Evolutionary conservation across 441 rosid species (phyloP).

Genomic region (Hypseocharis bilobata): DNA sequence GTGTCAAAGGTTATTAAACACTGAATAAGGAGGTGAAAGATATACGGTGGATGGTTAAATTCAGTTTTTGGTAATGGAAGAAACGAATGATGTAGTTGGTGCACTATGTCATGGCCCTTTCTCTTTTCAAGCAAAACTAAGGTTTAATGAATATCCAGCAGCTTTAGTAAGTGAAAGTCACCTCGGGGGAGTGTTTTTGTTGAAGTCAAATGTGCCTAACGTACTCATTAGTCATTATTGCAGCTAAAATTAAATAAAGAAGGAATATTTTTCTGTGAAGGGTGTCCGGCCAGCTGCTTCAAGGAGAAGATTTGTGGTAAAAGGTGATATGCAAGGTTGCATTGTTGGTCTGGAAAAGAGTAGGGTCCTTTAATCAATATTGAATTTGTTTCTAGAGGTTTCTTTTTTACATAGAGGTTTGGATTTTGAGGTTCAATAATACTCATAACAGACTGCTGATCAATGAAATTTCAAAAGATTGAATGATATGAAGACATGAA

Average conservation of each 20-base stretch:
- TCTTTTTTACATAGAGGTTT: background rate
- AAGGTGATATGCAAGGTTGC: background rate
- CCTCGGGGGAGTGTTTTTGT: background rate
- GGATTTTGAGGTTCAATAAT: background rate
- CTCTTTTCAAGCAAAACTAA: background rate
- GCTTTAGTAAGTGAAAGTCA: background rate
- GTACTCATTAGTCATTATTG: too few species aligned
- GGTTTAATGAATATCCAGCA: background rate
- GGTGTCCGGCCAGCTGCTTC: background rate
- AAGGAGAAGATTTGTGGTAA: background rate
- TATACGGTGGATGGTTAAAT: background rate
- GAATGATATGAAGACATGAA: background rate
- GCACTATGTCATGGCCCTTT: background rate
- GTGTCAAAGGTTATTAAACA: too few species aligned
- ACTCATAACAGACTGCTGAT: background rate
- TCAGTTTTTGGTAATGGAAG: background rate
- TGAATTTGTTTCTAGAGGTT: background rate
- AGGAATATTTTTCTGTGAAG: background rate
- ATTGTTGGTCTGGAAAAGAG: background rate
- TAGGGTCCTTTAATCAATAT: background rate
- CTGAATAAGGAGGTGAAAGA: background rate
- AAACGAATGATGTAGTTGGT: background rate
- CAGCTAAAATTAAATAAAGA: too few species aligned
- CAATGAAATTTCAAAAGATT: background rate
- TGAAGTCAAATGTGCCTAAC: background rate